phyloP scores from a whole-genome alignment of 495 filamentous ascomycete genomes.

The Xylaria telfairii region DNA sequence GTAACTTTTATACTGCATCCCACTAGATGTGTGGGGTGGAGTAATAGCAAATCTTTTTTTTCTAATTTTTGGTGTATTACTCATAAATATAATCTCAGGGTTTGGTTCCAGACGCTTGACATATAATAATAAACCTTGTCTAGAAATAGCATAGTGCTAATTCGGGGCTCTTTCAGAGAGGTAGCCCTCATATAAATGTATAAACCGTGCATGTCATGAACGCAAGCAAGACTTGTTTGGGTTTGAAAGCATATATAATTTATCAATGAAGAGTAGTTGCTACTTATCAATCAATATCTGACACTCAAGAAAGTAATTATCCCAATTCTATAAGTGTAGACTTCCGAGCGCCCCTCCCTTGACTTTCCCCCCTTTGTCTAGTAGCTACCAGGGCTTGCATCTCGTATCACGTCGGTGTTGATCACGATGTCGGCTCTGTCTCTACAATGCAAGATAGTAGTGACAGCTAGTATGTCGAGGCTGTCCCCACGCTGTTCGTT shows the following conservation, averaged over 20 bases:
- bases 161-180: too few species aligned
- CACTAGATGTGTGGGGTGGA: too few species aligned
- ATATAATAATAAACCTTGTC: too few species aligned
- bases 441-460: slow-evolving; percentile 52
- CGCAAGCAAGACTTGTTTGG: neutral
- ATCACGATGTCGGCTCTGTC: slow-evolving; percentile 55
- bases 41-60: too few species aligned
- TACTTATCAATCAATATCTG: neutral
- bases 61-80: neutral
- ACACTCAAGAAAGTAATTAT: neutral
- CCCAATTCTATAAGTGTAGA: neutral
- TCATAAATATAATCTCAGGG: neutral
- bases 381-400: neutral
- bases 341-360: neutral
- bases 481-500: slow-evolving; percentile 31
- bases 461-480: slow-evolving; percentile 50
- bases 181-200: neutral
- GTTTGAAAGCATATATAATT: neutral
- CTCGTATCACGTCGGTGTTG: slow-evolving; percentile 42
- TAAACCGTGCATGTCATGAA: too few species aligned
- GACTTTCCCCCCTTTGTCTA: neutral
- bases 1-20: slow-evolving; percentile 7
- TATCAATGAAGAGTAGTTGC: neutral
- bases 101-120: too few species aligned
- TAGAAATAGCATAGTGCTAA: too few species aligned